phyloP scores from a whole-genome alignment of 75 land plant species.

The Sequoia sempervirens region DNA sequence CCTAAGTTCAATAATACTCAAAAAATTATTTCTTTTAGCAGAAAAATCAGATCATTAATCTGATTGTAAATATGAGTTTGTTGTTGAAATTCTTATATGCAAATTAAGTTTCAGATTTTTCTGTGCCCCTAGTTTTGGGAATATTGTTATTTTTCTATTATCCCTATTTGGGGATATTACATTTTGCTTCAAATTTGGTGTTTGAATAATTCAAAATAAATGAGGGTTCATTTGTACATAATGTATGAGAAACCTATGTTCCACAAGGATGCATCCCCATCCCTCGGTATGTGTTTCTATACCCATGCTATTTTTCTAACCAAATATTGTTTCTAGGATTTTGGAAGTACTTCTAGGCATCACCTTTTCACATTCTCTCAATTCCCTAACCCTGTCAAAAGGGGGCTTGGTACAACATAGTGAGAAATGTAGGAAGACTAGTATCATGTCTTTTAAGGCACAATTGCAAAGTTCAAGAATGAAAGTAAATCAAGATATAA shows the following conservation, averaged over 20 bases:
- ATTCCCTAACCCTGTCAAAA: not conserved
- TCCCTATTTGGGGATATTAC: too few relatives aligned
- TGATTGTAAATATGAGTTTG: too few relatives aligned
- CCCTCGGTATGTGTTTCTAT: not conserved
- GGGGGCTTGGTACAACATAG: not conserved
- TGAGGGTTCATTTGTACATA: not conserved
- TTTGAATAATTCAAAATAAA: not conserved
- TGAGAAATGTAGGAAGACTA: not conserved
- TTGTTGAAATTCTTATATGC: too few relatives aligned
- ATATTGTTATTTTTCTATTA: too few relatives aligned
- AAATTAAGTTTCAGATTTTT: too few relatives aligned
- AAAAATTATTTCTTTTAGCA: too few relatives aligned
- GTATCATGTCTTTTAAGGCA: not conserved
- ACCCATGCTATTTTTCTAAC: not conserved
- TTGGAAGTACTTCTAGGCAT: not conserved
- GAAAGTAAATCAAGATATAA: not conserved
- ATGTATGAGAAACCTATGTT: not conserved
- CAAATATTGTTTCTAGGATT: not conserved
- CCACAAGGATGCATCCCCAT: not conserved
- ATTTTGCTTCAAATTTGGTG: not conserved
- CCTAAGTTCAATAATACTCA: too few relatives aligned
- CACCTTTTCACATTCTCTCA: not conserved
- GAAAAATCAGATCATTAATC: too few relatives aligned
- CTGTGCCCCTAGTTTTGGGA: too few relatives aligned
- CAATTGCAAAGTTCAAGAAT: not conserved